Base-by-base conservation (phyloP, 2,329 filamentous ascomycete species). In the Onygenales sp. region DNA sequence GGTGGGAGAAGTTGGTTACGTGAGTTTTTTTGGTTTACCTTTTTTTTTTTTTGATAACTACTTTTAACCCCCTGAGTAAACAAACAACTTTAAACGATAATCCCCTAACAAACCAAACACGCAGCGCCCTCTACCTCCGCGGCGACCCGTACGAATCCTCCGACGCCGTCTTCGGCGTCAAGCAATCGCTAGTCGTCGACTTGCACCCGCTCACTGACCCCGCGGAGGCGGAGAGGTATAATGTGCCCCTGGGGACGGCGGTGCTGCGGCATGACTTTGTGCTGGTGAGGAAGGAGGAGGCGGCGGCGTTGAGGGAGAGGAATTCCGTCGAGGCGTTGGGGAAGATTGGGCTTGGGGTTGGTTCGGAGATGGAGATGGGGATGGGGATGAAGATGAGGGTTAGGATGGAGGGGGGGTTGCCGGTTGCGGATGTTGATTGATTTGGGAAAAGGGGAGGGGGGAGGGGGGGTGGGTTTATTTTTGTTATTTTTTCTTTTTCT, bases 141-240 rank as follows among this genome's bases (percentile, higher is more conserved):
- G 84, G 83, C 45, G 87, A 92, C 61, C 86, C 85, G 0, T 93
- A 92, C 65, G 87, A 92, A 72, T 87, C 82, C 1, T 87, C 85
- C 0, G 89, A 94, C 64, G 87, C 88, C 0, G 89, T 94, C 1
- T 94, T 94, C 61, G 89, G 89, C 17, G 88, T 94, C 54, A 95
- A 94, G 68, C 78, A 89, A 65, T 88, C 85, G 32, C 75, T 94
- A 10, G 72, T 89, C n/a, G 77, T 89, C 11, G 85, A 88, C 59
- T 72, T 82, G 70, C 60, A 76, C 57, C 71, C 77, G 63, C 73
- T 81, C 60, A 49, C 74, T 71, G 69, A 76, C 66, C 65, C 70
- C 0, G 75, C 76, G 44, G 77, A 77, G 54, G 81, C 84, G 0
- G 68, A 75, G 51, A 51, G 39, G 9, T 87, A 90, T 64, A 77